phyloP scores from a whole-genome alignment of 805 yeast species.

The Hagleromyces aurorensis region DNA sequence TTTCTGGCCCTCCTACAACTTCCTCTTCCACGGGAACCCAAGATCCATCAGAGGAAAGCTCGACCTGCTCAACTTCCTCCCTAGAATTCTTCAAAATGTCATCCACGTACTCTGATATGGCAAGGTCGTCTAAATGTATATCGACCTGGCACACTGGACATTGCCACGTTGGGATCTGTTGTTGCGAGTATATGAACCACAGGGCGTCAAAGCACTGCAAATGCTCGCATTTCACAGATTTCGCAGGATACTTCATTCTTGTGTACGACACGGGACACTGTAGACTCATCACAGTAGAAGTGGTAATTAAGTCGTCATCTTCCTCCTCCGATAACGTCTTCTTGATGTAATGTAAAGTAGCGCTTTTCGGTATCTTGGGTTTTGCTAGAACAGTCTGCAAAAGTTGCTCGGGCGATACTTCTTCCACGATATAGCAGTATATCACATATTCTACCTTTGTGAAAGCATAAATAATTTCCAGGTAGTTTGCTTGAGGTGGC shows the following conservation, averaged over 20 bases:
- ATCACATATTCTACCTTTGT: constrained; percentile 43
- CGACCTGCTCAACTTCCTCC: constrained; percentile 56
- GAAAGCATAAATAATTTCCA: constrained; percentile 52
- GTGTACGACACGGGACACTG: constrained; percentile 73
- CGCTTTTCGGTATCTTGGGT: constrained; percentile 45
- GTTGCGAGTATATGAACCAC: constrained; percentile 66
- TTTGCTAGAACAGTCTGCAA: constrained; percentile 33
- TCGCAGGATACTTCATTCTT: constrained; percentile 63
- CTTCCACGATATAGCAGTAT: constrained; percentile 53
- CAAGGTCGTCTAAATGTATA: constrained; percentile 49
- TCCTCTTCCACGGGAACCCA: constrained; percentile 46
- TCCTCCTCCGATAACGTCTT: constrained; percentile 36
- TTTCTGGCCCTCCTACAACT: constrained; percentile 15
- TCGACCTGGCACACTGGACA: constrained; percentile 73
- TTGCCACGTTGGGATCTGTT: constrained; percentile 74
- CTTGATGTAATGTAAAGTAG: constrained; percentile 43
- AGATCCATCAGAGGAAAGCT: constrained; percentile 59
- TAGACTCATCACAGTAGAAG: constrained; percentile 57
- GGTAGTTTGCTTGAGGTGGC: constrained; percentile 32
- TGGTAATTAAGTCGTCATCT: constrained; percentile 66
- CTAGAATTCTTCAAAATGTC: constrained; percentile 50
- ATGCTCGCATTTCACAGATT: constrained; percentile 67
- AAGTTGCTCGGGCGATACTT: constrained; percentile 35
- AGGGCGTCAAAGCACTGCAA: constrained; percentile 82
- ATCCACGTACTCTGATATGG: constrained; percentile 64